Percentiles rank a stretch among this genome's conserved stretches.
phyloP scores from a whole-genome alignment of 495 filamentous ascomycete species.

The Penicillium ochrochloron region DNA sequence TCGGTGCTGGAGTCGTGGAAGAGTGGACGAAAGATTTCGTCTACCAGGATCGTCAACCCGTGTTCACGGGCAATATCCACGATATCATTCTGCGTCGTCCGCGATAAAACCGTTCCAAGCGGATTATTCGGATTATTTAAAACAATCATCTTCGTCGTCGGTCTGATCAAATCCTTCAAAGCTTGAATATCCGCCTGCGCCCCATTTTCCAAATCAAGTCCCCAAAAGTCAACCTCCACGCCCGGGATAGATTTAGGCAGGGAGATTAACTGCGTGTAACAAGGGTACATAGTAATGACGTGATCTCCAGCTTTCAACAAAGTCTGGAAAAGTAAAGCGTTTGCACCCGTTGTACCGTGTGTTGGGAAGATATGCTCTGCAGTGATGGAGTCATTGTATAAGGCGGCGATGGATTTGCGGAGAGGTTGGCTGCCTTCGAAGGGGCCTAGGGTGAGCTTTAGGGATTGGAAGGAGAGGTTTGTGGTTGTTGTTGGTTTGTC shows the following conservation, averaged over 20 bases:
- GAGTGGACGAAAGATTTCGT: constrained; percentile 26
- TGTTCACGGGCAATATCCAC: constrained; percentile 11
- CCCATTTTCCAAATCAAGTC: constrained; percentile 8
- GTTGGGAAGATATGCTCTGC: constrained; percentile 21
- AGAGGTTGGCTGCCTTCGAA: constrained; percentile 13
- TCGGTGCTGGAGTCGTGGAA: constrained; percentile 13
- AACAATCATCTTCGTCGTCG: constrained; percentile 23
- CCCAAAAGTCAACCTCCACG: constrained; percentile 18
- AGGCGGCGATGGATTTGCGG: constrained; percentile 16
- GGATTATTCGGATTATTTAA: constrained; percentile 28
- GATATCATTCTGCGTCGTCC: constrained; percentile 11
- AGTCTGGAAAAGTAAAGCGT: constrained; percentile 20
- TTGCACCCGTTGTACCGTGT: constrained; percentile 22
- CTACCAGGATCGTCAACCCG: constrained; percentile 12
- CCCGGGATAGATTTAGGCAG: constrained; percentile 15
- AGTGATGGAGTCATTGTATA: constrained; percentile 14
- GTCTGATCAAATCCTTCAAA: constrained; percentile 15
- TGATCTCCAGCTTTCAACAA: constrained; percentile 18
- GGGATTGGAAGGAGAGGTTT: constrained; percentile 10
- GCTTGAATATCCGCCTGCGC: constrained; percentile 1
- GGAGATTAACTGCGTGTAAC: constrained; percentile 18
- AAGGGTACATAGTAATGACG: constrained; percentile 24
- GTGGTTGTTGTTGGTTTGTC: constrained; percentile 14
- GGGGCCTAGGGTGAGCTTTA: constrained; percentile 10
- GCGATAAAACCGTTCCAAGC: constrained; percentile 10